Base-by-base conservation (phyloP, 441 rosid genomes). In the Erodium texanum region DNA sequence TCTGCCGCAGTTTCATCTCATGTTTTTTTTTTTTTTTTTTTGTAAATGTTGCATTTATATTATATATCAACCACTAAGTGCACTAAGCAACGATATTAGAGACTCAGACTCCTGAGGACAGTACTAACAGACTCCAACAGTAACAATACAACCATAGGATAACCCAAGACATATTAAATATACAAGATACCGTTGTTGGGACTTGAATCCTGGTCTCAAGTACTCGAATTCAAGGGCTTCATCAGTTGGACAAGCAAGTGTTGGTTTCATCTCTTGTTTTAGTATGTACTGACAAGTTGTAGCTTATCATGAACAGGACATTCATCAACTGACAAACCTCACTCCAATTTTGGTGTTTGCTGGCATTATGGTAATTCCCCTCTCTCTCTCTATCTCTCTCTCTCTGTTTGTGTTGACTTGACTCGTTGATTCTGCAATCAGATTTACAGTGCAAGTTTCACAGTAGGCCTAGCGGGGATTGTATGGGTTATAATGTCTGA, bases 401-500 rank as follows among this genome's bases (percentile, higher is more conserved):
- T 29, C 34, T n/a, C n/a, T n/a, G n/a, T n/a, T n/a, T n/a, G n/a
- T 29, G 34, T 29, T 29, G 34, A 29, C 34, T 3, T 73, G 11
- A 66, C 70, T 66, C 50, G 68, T 70, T 11, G 54, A 43, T 41
- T 7, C 14, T 68, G 63, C 41, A 2, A 67, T 3, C 80, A 87
- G 96, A 85, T 80, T 4, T 81, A 62, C 48, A 52, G 64, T 7
- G 15, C 75, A 15, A 11, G 78, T 27, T 77, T 67, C 66, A 69
- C 82, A 10, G 10, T 83, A 3, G 97, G 93, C 72, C 74, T 85
- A 78, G 79, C 77, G 68, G 92, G 88, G 24, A 71, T 89, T 41
- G 88, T 92, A 7, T 79, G 83, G 86, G 79, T 85, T 76, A 79
- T 91, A 56, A 81, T 87, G 84, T 80, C 92, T 1, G 97, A 89